phyloP scores from a whole-genome alignment of 1,139 yeast genomes.

The Meyerozyma sp. region DNA sequence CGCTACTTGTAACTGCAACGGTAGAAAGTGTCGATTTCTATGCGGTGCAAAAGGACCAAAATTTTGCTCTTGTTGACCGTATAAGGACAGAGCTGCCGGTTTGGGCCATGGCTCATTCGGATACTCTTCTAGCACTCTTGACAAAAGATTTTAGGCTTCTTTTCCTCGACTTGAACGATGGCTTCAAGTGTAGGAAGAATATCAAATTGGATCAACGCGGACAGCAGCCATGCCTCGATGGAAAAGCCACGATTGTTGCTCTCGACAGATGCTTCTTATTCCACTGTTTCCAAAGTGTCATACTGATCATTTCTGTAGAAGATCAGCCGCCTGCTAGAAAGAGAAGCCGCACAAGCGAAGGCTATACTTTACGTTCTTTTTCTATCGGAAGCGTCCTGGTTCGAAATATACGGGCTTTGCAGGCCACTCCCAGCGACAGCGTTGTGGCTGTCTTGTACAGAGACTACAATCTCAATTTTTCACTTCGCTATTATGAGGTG shows the following conservation, averaged over 20 bases:
- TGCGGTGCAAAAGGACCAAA: neutral
- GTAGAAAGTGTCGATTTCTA: neutral
- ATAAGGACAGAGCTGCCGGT: neutral
- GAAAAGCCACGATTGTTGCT: conserved; percentile 17
- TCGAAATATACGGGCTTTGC: conserved; percentile 14
- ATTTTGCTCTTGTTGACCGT: neutral
- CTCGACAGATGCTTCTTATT: conserved; percentile 17
- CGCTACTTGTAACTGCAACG: neutral
- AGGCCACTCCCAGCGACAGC: conserved; percentile 15
- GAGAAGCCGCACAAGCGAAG: conserved; percentile 1
- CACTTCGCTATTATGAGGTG: conserved; percentile 25
- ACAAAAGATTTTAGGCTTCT: neutral
- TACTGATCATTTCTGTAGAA: conserved; percentile 18
- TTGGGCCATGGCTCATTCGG: neutral
- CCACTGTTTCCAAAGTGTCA: conserved; percentile 25
- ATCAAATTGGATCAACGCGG: conserved; percentile 18
- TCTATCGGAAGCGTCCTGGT: conserved; percentile 27
- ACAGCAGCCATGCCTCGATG: conserved; percentile 25
- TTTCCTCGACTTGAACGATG: neutral
- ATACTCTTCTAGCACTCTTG: neutral
- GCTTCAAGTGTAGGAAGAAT: neutral
- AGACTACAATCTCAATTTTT: conserved; percentile 28
- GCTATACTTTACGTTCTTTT: conserved; percentile 11
- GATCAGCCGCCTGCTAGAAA: conserved; percentile 3
- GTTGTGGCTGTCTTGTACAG: conserved; percentile 29